Evolutionary conservation across 2,329 filamentous ascomycete genomes (phyloP), one percentile per base, ranked within the genome.

Genomic region (Zymoseptoria ardabiliae): DNA sequence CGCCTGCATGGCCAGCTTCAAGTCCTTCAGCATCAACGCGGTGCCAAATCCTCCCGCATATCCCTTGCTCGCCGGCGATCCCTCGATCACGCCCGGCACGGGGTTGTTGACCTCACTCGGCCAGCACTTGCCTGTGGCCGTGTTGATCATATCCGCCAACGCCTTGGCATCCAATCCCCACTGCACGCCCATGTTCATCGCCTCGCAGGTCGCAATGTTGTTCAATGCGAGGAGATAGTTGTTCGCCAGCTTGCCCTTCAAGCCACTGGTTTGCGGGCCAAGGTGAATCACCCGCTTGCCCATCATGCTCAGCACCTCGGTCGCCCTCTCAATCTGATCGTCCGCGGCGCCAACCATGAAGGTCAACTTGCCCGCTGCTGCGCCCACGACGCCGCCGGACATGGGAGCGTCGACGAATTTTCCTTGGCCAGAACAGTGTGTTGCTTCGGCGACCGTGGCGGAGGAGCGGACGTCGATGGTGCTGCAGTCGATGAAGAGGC

Each of bases 61-160:
- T 57, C 88, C 91, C 58, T 88, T 81, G 57, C 81, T 83, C 0
- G 91, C 88, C 0, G 93, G 91, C 1, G 90, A 84, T 0, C 82
- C 84, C 61, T 87, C 85, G 21, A 93, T 81, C 0, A 97, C 91
- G 13, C 91, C 92, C 10, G 86, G 86, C 2, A 97, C 91, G 0
- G 94, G 94, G 72, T 97, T 97, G 76, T 99, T 99, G 63, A 96
- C 80, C 76, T 97, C 92, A 69, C 88, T 94, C 1, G 93, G 91
- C 94, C 94, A 99, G 80, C 92, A 97, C 65, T 82, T 85, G n/a
- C 94, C 94, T 0, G 93, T 97, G 67, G 90, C 94, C 3, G 89
- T 88, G 72, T 97, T 97, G 78, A 99, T 90, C 74, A 99, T 85
- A 55, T 87, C 85, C 0, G 90, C 89, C 1, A 99, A 81, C 7